Conservation (phyloP, 352 stramenopile species). For the Phytopythium kandeliae region DNA sequence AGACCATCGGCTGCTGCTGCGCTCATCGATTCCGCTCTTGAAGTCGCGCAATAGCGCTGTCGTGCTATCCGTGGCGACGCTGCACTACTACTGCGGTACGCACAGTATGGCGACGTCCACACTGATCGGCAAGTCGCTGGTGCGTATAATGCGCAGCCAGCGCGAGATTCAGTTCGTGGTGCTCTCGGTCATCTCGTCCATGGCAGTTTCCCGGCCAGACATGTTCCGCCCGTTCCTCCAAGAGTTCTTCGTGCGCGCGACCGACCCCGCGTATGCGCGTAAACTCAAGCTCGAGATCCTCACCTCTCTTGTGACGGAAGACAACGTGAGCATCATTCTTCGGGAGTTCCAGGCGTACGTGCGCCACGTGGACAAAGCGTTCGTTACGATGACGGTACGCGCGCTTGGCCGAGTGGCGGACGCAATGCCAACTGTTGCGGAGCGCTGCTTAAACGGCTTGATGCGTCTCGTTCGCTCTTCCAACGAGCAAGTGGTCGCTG, state of each 20-base stretch:
- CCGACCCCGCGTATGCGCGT: slow-evolving; percentile 93
- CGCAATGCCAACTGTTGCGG: slow-evolving; percentile 81
- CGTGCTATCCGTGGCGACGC: slow-evolving; percentile 93
- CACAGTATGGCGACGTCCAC: slow-evolving; percentile 82
- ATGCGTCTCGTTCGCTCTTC: slow-evolving; percentile 83
- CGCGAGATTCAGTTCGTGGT: slow-evolving; percentile 98
- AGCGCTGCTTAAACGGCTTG: slow-evolving; percentile 88
- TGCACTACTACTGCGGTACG: slow-evolving; percentile 97
- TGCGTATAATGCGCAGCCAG: slow-evolving; percentile 95
- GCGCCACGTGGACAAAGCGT: slow-evolving; percentile 91
- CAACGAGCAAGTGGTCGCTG: slow-evolving; percentile 89
- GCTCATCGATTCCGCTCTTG: slow-evolving; percentile 93
- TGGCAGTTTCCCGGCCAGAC: slow-evolving; percentile 91
- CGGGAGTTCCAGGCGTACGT: slow-evolving; percentile 97
- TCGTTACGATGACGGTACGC: slow-evolving; percentile 92
- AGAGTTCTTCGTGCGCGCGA: slow-evolving; percentile 96
- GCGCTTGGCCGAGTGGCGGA: slow-evolving; percentile 92
- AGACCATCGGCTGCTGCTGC: slow-evolving; percentile 95
- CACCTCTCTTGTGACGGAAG: slow-evolving; percentile 87
- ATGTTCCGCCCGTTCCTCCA: slow-evolving; percentile 96
- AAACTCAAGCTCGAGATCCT: slow-evolving; percentile 98
- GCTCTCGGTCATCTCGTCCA: slow-evolving; percentile 92
- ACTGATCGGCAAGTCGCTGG: slow-evolving; percentile 94
- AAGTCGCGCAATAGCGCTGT: slow-evolving; percentile 97
- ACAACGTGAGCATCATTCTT: slow-evolving; percentile 92